phyloP scores from a whole-genome alignment of 345 rosid species.

The Nasturtium officinale region DNA sequence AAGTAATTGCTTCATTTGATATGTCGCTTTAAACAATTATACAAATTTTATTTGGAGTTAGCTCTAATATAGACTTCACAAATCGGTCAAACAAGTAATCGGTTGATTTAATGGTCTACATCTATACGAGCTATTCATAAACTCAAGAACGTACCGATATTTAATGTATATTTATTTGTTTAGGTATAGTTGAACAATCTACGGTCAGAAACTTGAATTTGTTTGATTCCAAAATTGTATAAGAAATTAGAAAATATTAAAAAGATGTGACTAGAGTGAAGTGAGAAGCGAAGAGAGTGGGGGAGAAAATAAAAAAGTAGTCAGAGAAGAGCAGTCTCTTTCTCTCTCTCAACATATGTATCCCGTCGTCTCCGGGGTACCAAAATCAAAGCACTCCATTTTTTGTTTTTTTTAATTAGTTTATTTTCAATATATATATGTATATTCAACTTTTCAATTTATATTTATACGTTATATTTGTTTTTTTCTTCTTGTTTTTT shows the following conservation, averaged over 20 bases:
- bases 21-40: too few relatives aligned
- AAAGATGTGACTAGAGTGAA: conserved; percentile 22
- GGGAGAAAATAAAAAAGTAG: conserved; percentile 35
- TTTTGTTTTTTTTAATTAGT: background rate
- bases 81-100: conserved; percentile 24
- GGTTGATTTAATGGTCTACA: conserved; percentile 20
- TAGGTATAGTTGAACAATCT: conserved; percentile 36
- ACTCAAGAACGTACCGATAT: conserved; percentile 31
- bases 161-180: conserved; percentile 26
- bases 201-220: conserved; percentile 42
- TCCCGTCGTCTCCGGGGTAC: conserved; percentile 70
- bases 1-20: too few relatives aligned
- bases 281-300: conserved; percentile 39
- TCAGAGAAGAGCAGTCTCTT: conserved; percentile 42
- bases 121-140: conserved; percentile 28
- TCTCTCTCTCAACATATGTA: conserved; percentile 51
- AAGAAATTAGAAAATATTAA: background rate
- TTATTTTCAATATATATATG: background rate
- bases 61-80: conserved; percentile 10
- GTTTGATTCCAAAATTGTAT: conserved; percentile 36
- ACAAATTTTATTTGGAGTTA: too few relatives aligned
- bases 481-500: conserved; percentile 13
- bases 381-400: conserved; percentile 45
- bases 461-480: conserved; percentile 26
- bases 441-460: too few relatives aligned